Evolutionary conservation across 2,329 filamentous ascomycete species (phyloP).

Genomic region (Fusarium sp.): DNA sequence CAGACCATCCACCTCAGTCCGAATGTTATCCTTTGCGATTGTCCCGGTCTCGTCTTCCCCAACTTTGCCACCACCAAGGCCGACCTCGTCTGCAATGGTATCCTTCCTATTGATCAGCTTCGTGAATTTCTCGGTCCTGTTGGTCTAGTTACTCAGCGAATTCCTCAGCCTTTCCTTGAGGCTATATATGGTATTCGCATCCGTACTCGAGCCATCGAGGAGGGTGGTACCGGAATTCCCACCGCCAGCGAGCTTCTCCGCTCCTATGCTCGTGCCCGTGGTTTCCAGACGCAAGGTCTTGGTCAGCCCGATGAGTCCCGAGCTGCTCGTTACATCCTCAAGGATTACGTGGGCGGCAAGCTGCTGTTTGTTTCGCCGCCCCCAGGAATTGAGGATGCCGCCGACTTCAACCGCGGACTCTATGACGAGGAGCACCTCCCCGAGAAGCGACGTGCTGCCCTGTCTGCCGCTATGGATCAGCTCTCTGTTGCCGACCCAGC

Average conservation of each 20-base stretch:
- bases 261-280: constrained; percentile 88
- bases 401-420: constrained; percentile 87
- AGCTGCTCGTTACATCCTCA: constrained; percentile 88
- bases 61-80: constrained; percentile 98
- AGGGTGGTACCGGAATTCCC: constrained; percentile 89
- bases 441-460: constrained; percentile 77
- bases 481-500: constrained; percentile 54
- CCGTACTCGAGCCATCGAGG: constrained; percentile 80
- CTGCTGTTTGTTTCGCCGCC: constrained; percentile 92
- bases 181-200: constrained; percentile 95
- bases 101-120: constrained; percentile 95
- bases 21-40: constrained; percentile 93
- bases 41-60: constrained; percentile 96
- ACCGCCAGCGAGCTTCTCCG: constrained; percentile 86
- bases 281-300: constrained; percentile 88
- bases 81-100: constrained; percentile 93
- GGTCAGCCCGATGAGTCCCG: constrained; percentile 94
- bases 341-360: constrained; percentile 98
- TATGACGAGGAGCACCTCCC: constrained; percentile 88
- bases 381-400: constrained; percentile 75
- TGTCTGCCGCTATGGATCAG: constrained; percentile 63
- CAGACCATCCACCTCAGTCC: constrained; percentile 96
- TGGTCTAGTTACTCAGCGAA: constrained; percentile 82
- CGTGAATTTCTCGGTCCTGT: constrained; percentile 91
- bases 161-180: constrained; percentile 90